A percentile compares a stretch with the other conserved stretches of the same genome.
These are phyloP conservation scores for Cerioporus squamosus DNA, from an alignment of 1,284 basidiomycete species.

Conservation along the genomic window DNA sequence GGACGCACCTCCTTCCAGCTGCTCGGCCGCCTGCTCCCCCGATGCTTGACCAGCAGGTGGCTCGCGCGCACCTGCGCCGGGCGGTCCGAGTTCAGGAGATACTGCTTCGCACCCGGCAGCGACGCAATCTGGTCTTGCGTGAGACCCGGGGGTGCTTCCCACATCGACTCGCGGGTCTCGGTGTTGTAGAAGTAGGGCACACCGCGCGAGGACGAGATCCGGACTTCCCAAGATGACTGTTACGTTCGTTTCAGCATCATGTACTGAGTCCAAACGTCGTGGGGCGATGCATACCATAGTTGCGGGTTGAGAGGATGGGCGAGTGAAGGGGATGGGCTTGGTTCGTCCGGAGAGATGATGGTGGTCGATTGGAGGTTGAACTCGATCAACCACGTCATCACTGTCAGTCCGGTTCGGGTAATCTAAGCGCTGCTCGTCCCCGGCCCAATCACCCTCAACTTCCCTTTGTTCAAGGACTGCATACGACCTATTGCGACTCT, in stretches of 20 bases:
- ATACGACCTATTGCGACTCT: too few relatives aligned
- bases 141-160: conserved; percentile 81
- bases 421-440: background rate
- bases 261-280: background rate
- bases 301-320: background rate
- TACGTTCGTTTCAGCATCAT: too few relatives aligned
- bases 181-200: conserved; percentile 92
- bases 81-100: conserved; percentile 43
- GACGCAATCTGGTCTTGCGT: conserved; percentile 61
- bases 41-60: conserved; percentile 95
- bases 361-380: background rate
- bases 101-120: conserved; percentile 71
- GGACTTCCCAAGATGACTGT: conserved; percentile 70
- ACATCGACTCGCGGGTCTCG: conserved; percentile 73
- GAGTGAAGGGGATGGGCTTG: background rate
- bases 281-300: background rate
- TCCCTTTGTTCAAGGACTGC: too few relatives aligned
- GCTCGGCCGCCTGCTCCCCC: conserved; percentile 83
- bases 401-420: background rate
- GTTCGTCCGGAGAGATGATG: background rate
- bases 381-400: background rate
- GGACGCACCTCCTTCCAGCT: conserved; percentile 89
- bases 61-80: conserved; percentile 85
- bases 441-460: too few relatives aligned
- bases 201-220: conserved; percentile 79